Evolutionary conservation across 257 asterid genomes (phyloP).

Genomic region (Solanum sejunctum): DNA sequence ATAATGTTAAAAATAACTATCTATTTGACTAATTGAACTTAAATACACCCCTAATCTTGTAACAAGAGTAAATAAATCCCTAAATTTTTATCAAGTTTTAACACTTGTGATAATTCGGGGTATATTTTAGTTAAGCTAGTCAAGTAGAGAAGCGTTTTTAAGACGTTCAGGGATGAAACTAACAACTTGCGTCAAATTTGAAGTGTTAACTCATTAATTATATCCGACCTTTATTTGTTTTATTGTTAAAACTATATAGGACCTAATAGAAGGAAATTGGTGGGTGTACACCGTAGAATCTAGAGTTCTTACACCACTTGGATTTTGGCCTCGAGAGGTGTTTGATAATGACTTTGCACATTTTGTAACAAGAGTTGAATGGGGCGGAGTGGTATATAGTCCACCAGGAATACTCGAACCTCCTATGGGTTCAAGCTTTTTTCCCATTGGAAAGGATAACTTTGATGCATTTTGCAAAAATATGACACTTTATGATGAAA

Average conservation of each 20-base stretch:
- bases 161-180: too few species aligned
- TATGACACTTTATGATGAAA: neutral
- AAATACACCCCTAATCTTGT: too few species aligned
- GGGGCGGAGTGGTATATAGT: neutral
- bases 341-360: neutral
- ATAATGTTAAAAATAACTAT: too few species aligned
- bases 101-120: too few species aligned
- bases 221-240: neutral
- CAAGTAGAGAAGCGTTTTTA: too few species aligned
- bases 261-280: neutral
- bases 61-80: too few species aligned
- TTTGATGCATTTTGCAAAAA: neutral
- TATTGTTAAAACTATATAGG: neutral
- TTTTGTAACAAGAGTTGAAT: neutral
- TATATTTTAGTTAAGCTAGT: too few species aligned
- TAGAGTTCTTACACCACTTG: neutral
- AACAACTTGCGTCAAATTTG: too few species aligned
- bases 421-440: neutral
- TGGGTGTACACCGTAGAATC: neutral
- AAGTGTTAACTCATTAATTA: neutral
- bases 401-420: neutral
- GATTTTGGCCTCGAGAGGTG: neutral
- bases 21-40: too few species aligned
- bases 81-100: too few species aligned
- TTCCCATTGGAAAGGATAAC: neutral